Percentiles rank a stretch among this genome's conserved stretches.
These are phyloP conservation scores for Tympanopsis confertula DNA, from an alignment of 2,329 filamentous ascomycete genomes.

Conservation along the genomic window DNA sequence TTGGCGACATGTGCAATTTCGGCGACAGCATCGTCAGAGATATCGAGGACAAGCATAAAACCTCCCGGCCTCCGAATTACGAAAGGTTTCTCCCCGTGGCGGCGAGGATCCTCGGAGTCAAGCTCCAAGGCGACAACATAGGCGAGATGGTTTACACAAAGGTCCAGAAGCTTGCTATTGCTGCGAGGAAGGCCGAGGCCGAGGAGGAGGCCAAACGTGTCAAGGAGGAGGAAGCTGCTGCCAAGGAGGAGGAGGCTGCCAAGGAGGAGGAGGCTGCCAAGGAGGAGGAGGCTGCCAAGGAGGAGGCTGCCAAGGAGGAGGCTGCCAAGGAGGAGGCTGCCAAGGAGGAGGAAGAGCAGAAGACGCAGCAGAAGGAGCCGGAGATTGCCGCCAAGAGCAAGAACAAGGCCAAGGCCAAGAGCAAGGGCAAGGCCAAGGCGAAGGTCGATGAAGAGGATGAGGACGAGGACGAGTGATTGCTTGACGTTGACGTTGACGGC, in stretches of 20 bases:
- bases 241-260: not conserved
- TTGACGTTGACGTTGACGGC: too few species aligned
- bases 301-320: not conserved
- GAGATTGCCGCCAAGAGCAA: not conserved
- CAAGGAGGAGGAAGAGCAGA: too few species aligned
- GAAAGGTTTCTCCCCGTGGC: too few species aligned
- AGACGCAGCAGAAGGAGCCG: not conserved
- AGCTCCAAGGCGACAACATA: not conserved
- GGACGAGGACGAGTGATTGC: too few species aligned
- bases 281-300: not conserved
- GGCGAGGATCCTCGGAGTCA: not conserved
- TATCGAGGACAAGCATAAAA: not conserved
- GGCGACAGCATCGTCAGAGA: not conserved
- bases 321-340: not conserved
- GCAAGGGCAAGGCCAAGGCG: not conserved
- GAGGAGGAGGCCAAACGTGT: not conserved
- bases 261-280: not conserved
- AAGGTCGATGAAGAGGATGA: not conserved
- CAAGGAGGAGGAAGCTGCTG: not conserved
- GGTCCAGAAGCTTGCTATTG: not conserved
- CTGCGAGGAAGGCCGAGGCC: not conserved
- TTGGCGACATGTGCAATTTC: not conserved
- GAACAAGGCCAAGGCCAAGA: not conserved
- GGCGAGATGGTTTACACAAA: not conserved
- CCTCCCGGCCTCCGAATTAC: too few species aligned